A percentile compares a stretch with the other conserved stretches of the same genome.
These are phyloP conservation scores for Penicillium cinerascens DNA, from an alignment of 495 filamentous ascomycete species.

Conservation along the genomic window DNA sequence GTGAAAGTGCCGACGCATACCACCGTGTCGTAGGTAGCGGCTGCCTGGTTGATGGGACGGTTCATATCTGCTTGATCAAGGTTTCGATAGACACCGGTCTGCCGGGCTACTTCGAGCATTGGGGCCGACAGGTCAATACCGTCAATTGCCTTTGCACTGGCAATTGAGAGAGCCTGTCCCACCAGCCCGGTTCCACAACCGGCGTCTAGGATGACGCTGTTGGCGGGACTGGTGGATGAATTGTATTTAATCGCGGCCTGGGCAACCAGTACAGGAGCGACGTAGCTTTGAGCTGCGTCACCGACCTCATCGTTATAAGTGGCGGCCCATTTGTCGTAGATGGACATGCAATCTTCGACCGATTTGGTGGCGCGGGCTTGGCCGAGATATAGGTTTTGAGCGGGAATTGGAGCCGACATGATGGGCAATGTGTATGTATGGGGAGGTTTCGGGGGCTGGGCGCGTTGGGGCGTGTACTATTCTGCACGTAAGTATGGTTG, in stretches of 20 bases:
- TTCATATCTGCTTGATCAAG: constrained; percentile 38
- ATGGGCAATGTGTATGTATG: constrained; percentile 3
- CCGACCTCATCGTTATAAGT: constrained; percentile 42
- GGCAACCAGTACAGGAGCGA: constrained; percentile 37
- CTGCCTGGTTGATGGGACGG: constrained; percentile 23
- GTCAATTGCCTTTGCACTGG: constrained; percentile 32
- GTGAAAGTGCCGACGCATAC: constrained; percentile 48
- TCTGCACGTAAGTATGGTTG: background rate
- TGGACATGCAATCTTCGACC: constrained; percentile 28
- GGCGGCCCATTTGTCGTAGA: constrained; percentile 47
- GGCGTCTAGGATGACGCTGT: constrained; percentile 40
- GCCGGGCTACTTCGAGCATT: constrained; percentile 41
- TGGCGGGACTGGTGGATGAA: constrained; percentile 11
- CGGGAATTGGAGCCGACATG: constrained; percentile 25
- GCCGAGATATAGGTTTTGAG: constrained; percentile 21
- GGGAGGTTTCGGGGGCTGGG: background rate
- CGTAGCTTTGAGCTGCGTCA: constrained; percentile 36
- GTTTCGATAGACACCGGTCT: constrained; percentile 40
- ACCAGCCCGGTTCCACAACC: constrained; percentile 48
- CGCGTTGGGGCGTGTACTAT: background rate
- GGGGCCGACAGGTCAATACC: constrained; percentile 40
- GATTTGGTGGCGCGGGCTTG: constrained; percentile 25
- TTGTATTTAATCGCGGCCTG: constrained; percentile 26
- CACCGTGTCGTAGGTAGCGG: constrained; percentile 40
- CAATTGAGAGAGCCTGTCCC: constrained; percentile 34